phyloP scores from a whole-genome alignment of 305 asterid species.

The Solanum hybrid region DNA sequence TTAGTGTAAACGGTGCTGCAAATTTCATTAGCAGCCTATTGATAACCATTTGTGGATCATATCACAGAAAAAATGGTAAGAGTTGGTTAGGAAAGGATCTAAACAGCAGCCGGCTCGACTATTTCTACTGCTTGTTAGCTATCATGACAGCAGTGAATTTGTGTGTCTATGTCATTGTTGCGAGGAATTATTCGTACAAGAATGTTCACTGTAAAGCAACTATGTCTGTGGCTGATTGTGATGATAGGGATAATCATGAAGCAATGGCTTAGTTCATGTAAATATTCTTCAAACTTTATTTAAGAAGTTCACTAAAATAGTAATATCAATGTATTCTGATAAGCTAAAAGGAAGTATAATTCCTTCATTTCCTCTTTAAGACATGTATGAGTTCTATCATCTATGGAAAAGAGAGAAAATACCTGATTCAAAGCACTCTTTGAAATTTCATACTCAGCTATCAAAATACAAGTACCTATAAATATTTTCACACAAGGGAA shows the following conservation, averaged over 20 bases:
- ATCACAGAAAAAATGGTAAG: conserved; percentile 43
- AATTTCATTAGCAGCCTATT: conserved; percentile 61
- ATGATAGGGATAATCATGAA: conserved; percentile 18
- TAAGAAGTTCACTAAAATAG: neutral
- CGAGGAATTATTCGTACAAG: conserved; percentile 60
- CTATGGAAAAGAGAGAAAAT: neutral
- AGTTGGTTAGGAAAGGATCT: conserved; percentile 76
- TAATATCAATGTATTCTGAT: neutral
- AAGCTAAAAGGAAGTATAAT: neutral
- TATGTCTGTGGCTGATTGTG: conserved; percentile 43
- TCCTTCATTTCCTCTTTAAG: neutral
- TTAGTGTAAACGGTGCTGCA: conserved; percentile 67
- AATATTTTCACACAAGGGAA: neutral
- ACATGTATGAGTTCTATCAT: neutral
- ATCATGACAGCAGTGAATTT: conserved; percentile 40
- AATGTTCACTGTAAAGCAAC: conserved; percentile 35
- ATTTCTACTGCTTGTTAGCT: conserved; percentile 57
- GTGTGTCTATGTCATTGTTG: conserved; percentile 35
- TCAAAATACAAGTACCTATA: neutral
- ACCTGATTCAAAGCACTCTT: neutral
- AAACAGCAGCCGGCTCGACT: conserved; percentile 64
- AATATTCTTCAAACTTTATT: neutral
- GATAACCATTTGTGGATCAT: conserved; percentile 51
- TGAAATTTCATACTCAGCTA: neutral
- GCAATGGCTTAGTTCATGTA: conserved; percentile 15